Conservation (phyloP, 768 basidiomycete genomes). For the Podaxis pistillaris region DNA sequence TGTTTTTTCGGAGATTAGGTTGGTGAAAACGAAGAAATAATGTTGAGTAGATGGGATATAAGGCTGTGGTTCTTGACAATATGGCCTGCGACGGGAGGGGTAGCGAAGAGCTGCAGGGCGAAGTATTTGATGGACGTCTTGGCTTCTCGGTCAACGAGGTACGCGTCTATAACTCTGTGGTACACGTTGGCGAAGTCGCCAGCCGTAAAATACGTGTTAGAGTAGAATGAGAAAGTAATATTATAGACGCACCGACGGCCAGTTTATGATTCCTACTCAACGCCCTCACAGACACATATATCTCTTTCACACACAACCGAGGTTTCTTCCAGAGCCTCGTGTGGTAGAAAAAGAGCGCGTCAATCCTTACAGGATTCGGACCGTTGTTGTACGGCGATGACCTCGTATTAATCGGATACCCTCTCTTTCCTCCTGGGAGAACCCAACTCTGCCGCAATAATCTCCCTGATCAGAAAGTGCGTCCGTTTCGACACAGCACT, state of each 20-base stretch:
- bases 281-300: slow-evolving; percentile 73
- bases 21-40: slow-evolving; percentile 90
- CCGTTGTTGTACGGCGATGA: slow-evolving; percentile 40
- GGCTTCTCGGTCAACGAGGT: slow-evolving; percentile 89
- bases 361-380: slow-evolving; percentile 59
- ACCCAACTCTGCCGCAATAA: slow-evolving; percentile 69
- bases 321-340: slow-evolving; percentile 85
- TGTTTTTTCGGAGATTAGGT: slow-evolving; percentile 75
- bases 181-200: slow-evolving; percentile 85
- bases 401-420: slow-evolving; percentile 20
- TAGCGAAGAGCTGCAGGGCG: slow-evolving; percentile 89
- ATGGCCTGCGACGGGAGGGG: slow-evolving; percentile 79
- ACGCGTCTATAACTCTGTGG: slow-evolving; percentile 83
- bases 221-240: not conserved
- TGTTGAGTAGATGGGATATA: slow-evolving; percentile 71
- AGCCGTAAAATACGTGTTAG: slow-evolving; percentile 39
- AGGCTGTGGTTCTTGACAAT: slow-evolving; percentile 74
- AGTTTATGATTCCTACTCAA: slow-evolving; percentile 74
- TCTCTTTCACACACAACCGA: slow-evolving; percentile 75
- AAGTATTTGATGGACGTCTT: slow-evolving; percentile 96
- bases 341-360: slow-evolving; percentile 80
- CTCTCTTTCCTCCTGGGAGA: slow-evolving; percentile 54
- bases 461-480: slow-evolving; percentile 68
- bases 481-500: slow-evolving; percentile 67
- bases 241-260: slow-evolving; percentile 61